Percentiles rank a stretch among this genome's conserved stretches.
Evolutionary conservation across 1,284 basidiomycete genomes (phyloP).

Genomic region (Caloboletus firmus): DNA sequence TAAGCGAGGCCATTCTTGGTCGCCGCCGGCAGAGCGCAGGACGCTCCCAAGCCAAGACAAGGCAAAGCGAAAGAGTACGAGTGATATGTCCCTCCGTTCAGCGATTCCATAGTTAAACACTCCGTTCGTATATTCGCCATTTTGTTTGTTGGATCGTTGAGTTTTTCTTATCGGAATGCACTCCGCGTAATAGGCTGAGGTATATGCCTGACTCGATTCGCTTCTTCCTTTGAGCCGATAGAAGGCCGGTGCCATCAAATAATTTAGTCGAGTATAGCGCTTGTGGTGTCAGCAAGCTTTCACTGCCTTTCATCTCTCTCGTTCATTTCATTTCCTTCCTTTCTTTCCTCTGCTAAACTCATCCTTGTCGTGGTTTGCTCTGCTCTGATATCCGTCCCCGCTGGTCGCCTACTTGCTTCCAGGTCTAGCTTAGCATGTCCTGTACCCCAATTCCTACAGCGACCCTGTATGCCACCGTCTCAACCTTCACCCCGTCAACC

Average conservation of each 20-base stretch:
- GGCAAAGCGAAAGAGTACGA: constrained; percentile 27
- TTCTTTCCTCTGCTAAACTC: neutral
- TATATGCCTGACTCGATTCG: neutral
- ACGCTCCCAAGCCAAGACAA: constrained; percentile 7
- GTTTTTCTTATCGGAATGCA: neutral
- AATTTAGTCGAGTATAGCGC: constrained; percentile 1
- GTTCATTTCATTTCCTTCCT: neutral
- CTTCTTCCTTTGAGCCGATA: neutral
- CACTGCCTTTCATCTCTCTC: constrained; percentile 3
- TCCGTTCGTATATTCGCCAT: neutral
- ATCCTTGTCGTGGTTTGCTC: neutral
- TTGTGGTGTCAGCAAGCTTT: neutral
- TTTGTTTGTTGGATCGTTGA: neutral
- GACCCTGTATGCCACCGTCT: constrained; percentile 39
- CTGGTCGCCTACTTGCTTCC: neutral
- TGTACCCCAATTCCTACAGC: constrained; percentile 40
- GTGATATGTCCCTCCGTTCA: constrained; percentile 14
- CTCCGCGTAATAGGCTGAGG: no score
- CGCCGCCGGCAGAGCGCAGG: constrained; percentile 25
- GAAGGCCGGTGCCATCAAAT: constrained; percentile 8
- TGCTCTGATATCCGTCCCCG: neutral
- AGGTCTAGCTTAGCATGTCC: constrained; percentile 19
- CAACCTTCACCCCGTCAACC: constrained; percentile 36
- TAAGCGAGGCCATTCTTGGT: constrained; percentile 26
- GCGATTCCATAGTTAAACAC: neutral